Evolutionary conservation across 257 asterid species (phyloP), one percentile per base, ranked within the genome.

Genomic region (Solanum lycopersicoides): DNA sequence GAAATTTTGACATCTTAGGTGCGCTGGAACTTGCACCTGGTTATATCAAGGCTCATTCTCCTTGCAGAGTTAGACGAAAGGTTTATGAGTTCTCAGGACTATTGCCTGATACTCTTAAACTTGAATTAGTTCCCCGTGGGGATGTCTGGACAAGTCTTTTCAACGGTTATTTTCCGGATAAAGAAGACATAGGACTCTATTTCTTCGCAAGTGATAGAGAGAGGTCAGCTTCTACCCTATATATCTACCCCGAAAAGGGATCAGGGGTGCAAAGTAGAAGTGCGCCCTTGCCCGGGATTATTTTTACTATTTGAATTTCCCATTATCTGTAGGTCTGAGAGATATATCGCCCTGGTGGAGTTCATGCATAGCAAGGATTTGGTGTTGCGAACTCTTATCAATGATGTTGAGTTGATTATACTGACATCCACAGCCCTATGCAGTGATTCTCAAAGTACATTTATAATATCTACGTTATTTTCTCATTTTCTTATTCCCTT

Each of bases 371-470:
- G 7, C 44, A 63, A 80, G 20, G 90, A 92, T 86, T 56, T 88
- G 88, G 95, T 92, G n/a, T 68, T 96, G 93, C 91, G 94, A 87
- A 86, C 15, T 73, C 89, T 84, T 83, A 93, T 91, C 25, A 92
- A 87, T 35, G 95, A 91, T 45, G 83, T 90, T 14, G 98, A 95
- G 91, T 92, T 95, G 88, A 86, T 96, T 86, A 91, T 96, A 59
- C 91, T 95, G 79, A 45, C 95, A 83, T 96, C 99, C 77, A 90
- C 90, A 80, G 88, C 90, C 84, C 86, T 96, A 85, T 87, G 87
- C 7, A 59, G 35, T 41, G 89, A 93, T 89, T 88, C 92, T 89
- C 96, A 92, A 89, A 63, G 98, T 94, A 80, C 91, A 59, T 77
- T 86, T 63, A n/a, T 39, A 75, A 42, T 83, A 47, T 44, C 82